Percentiles rank a stretch among this genome's conserved stretches.
phyloP scores from a whole-genome alignment of 768 basidiomycete species.

The Megacollybia marginata region DNA sequence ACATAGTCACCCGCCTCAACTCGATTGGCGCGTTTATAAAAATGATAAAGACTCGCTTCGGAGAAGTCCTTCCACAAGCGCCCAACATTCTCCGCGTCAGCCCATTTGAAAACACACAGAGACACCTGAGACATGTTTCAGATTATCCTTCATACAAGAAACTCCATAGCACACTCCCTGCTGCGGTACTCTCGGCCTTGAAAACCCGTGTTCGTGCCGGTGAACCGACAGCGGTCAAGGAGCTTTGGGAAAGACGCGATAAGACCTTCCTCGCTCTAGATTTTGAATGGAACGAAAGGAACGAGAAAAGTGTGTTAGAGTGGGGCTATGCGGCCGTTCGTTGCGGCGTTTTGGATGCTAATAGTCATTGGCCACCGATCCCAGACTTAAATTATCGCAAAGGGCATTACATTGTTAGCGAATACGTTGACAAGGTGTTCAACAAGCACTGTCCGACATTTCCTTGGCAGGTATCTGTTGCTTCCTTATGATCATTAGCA shows the following conservation, averaged over 20 bases:
- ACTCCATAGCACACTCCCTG: constrained; percentile 63
- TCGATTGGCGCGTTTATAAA: constrained; percentile 71
- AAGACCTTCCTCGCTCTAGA: constrained; percentile 72
- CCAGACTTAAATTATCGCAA: constrained; percentile 71
- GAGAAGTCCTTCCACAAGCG: constrained; percentile 65
- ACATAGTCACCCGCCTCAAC: constrained; percentile 71
- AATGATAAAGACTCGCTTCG: constrained; percentile 83
- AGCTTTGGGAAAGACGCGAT: constrained; percentile 62
- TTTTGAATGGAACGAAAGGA: constrained; percentile 72
- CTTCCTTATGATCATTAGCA: constrained; percentile 3
- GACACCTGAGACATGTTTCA: constrained; percentile 64
- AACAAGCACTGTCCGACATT: constrained; percentile 59
- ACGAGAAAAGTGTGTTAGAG: constrained; percentile 60
- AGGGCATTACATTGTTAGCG: constrained; percentile 70
- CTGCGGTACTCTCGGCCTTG: constrained; percentile 55
- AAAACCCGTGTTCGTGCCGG: constrained; percentile 61
- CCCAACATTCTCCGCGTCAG: constrained; percentile 64
- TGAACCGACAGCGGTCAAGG: constrained; percentile 54
- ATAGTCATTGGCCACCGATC: constrained; percentile 68
- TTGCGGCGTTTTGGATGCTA: constrained; percentile 67
- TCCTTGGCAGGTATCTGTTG: constrained; percentile 52
- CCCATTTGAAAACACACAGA: constrained; percentile 60
- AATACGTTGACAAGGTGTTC: constrained; percentile 56
- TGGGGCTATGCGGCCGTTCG: constrained; percentile 81
- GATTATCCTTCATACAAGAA: constrained; percentile 67